phyloP scores from a whole-genome alignment of 1,284 basidiomycete species.

The Pisolithus thermaeus region DNA sequence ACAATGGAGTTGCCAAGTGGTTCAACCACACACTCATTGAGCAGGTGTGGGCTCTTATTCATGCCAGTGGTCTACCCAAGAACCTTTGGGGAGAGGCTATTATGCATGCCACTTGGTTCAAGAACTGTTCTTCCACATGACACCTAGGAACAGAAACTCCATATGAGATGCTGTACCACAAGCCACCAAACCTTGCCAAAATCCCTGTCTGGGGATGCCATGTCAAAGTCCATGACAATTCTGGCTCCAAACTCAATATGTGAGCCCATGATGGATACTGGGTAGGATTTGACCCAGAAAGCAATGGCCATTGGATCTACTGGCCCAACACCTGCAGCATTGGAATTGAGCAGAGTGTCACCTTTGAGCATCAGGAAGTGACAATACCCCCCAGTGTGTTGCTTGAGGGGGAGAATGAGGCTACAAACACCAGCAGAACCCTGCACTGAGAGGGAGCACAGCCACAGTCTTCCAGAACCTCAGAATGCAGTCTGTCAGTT shows the following conservation, averaged over 20 bases:
- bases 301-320: background rate
- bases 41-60: background rate
- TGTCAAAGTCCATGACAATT: background rate
- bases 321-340: background rate
- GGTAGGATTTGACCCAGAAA: background rate
- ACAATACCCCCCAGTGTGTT: background rate
- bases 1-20: constrained; percentile 32
- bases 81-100: constrained; percentile 33
- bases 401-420: background rate
- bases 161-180: constrained; percentile 16
- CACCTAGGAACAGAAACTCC: constrained; percentile 29
- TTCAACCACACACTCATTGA: constrained; percentile 23
- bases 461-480: no score
- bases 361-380: constrained; percentile 22
- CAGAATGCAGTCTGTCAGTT: no score
- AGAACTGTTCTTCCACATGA: constrained; percentile 32
- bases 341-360: constrained; percentile 22
- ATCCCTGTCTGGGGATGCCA: background rate
- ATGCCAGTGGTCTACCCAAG: constrained; percentile 11
- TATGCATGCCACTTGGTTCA: constrained; percentile 30
- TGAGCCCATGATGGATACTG: background rate
- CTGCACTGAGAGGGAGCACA: background rate
- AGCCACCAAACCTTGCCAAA: background rate
- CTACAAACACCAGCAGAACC: no score
- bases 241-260: background rate